Evolutionary conservation across 1,139 yeast genomes (phyloP).

Genomic region (Taiozyma sp.): DNA sequence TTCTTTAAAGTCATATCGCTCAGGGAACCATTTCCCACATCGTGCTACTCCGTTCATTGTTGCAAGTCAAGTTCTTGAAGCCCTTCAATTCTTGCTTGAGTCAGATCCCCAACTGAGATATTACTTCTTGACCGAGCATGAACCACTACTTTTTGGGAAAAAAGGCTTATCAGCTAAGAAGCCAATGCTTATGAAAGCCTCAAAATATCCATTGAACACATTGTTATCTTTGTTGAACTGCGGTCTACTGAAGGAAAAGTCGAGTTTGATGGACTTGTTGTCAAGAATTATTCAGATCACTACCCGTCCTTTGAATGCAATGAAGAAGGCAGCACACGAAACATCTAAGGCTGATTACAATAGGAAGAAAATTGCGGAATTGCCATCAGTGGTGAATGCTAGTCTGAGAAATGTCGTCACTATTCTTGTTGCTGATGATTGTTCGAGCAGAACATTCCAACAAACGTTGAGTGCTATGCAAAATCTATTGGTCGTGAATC

Average conservation of each 20-base stretch:
- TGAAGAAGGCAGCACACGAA: slow-evolving; percentile 31
- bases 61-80: slow-evolving; percentile 75
- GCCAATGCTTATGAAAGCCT: slow-evolving; percentile 36
- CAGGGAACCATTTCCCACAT: slow-evolving; percentile 40
- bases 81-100: slow-evolving; percentile 66
- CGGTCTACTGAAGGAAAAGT: slow-evolving; percentile 60
- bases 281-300: slow-evolving; percentile 74
- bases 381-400: slow-evolving; percentile 62
- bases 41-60: slow-evolving; percentile 66
- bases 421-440: slow-evolving; percentile 76
- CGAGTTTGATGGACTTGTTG: slow-evolving; percentile 67
- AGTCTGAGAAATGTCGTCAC: slow-evolving; percentile 61
- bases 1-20: slow-evolving; percentile 7
- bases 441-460: slow-evolving; percentile 81
- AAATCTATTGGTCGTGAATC: slow-evolving; percentile 56
- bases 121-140: slow-evolving; percentile 80
- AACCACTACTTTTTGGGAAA: slow-evolving; percentile 46
- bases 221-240: slow-evolving; percentile 60
- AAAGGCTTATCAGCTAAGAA: slow-evolving; percentile 32
- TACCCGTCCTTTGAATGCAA: slow-evolving; percentile 60
- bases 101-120: slow-evolving; percentile 65
- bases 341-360: slow-evolving; percentile 15
- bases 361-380: slow-evolving; percentile 35
- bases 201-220: slow-evolving; percentile 67
- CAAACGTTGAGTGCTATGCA: slow-evolving; percentile 83